Base-by-base conservation (phyloP, 371 early-diverging fungal species). In the Mycotypha africana region DNA sequence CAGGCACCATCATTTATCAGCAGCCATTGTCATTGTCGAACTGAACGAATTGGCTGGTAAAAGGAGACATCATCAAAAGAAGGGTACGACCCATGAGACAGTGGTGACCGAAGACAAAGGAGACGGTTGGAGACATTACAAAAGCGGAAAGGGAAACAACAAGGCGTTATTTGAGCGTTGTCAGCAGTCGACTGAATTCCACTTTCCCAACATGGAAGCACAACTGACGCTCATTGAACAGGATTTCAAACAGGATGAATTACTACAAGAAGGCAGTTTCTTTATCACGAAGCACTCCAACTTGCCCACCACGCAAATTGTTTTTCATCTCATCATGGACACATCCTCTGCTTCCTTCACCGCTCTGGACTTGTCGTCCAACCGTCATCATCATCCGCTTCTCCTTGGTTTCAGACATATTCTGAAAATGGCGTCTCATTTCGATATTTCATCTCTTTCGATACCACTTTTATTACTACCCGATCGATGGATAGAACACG, bases 221-320 rank as follows among this genome's bases (percentile, higher is more conserved):
- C 91, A 90, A 56, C 45, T 88, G 30, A 58, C 62, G 25, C 46
- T 49, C 1, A 70, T 86, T 30, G 75, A 80, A 49, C 59, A 74
- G 1, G 79, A 75, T 30, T 71, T 82, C 43, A 55, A 54, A 22
- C 49, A 62, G 16, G 41, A 44, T 20, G 61, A 55, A 11, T 20
- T 14, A n/a, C 15, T 80, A 12, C 53, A 67, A 41, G 81, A 85
- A 60, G 90, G 91, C 19, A 81, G 85, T 36, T 81, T 87, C 51
- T 79, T 90, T 47, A 56, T 88, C 33, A 88, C 91, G 10, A 65
- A 78, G 34, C 91, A 90, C 57, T 86, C 88, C 14, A 88, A 90
- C 49, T 51, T 90, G 16, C 87, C 88, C 0, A 59, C 76, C 43
- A 70, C 79, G 3, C 88, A 90, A 50, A 76, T 86, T 6, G 79